Base-by-base conservation (phyloP, 192 early-diverging fungal genomes). In the Coemansia sp. region DNA sequence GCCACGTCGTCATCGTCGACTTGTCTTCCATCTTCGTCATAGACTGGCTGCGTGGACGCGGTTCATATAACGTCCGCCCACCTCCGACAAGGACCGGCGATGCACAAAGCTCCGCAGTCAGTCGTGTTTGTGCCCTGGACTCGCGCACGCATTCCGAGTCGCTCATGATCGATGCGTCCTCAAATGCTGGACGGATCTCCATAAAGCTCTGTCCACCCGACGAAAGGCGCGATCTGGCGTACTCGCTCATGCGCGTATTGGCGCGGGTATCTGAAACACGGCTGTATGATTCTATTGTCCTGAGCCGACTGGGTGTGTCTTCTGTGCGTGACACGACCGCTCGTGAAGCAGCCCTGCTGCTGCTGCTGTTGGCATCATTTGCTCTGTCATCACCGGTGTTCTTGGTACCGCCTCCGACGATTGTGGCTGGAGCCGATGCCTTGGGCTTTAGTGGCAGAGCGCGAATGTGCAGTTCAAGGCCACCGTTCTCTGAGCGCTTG, bases 171-270 rank as follows among this genome's bases (percentile, higher is more conserved):
- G 42, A 53, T 23, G 60, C 56, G 25, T 63, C 62, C n/a, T 79
- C 70, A 20, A 79, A 79, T 15, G 76, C 76, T 0, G 76, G 76
- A 4, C 65, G 58, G 37, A 79, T 61, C 62, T 72, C 76, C 70
- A 73, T 48, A 19, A 79, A 45, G 63, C 76, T 79, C 57, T 62
- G 63, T 34, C 50, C 63, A 8, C 54, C 62, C 31, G 76, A 73
- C 28, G 59, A 25, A 7, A 67, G 61, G 23, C 76, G 76, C 25
- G 60, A 57, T 36, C 62, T 59, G 38, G 45, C 41, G 40, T 56
- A 70, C 60, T 66, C 76, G 70, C 76, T 79, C 54, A 69, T 30
- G 23, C 70, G 61, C 10, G 76, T 79, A 37, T 50, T 61, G 40
- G 63, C 59, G 2, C 68, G 75, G 3, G 65, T 57, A 13, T 40